phyloP scores from a whole-genome alignment of 306 rosid species.

The Dalbergia oliveri region DNA sequence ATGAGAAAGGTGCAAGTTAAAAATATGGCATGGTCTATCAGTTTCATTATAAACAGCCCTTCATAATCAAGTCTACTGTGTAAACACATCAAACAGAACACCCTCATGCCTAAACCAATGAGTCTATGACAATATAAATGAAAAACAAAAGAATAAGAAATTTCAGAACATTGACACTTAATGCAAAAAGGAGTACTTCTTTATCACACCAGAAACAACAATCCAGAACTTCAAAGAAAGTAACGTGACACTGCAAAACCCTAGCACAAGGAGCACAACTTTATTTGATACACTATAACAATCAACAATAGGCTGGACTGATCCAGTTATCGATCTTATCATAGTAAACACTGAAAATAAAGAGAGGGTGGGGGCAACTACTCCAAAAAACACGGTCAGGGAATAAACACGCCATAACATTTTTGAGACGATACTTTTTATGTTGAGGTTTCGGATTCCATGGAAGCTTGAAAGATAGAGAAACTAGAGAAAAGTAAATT shows the following conservation, averaged over 20 bases:
- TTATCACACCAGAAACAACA: not conserved
- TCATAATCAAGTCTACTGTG: not conserved
- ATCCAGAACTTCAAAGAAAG: not conserved
- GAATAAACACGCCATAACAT: conserved; percentile 1
- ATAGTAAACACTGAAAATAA: not conserved
- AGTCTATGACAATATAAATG: too few species aligned
- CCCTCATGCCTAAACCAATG: too few species aligned
- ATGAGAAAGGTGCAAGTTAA: not conserved
- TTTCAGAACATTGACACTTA: not conserved
- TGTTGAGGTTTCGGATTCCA: too few species aligned
- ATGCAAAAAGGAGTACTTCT: not conserved
- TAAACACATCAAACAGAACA: not conserved
- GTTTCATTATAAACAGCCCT: conserved; percentile 1
- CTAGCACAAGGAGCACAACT: not conserved
- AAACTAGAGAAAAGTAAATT: not conserved
- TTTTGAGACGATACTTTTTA: not conserved
- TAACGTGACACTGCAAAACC: not conserved
- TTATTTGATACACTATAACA: conserved; percentile 3
- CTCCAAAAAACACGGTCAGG: not conserved
- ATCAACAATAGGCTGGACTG: not conserved
- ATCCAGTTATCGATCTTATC: not conserved
- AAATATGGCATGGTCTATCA: not conserved
- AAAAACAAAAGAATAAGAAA: too few species aligned
- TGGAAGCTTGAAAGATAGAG: not conserved
- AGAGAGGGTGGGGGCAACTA: not conserved